Percentiles rank a stretch among this genome's conserved stretches.
phyloP scores from a whole-genome alignment of 2,329 filamentous ascomycete genomes.

The Mariannaea sp. region DNA sequence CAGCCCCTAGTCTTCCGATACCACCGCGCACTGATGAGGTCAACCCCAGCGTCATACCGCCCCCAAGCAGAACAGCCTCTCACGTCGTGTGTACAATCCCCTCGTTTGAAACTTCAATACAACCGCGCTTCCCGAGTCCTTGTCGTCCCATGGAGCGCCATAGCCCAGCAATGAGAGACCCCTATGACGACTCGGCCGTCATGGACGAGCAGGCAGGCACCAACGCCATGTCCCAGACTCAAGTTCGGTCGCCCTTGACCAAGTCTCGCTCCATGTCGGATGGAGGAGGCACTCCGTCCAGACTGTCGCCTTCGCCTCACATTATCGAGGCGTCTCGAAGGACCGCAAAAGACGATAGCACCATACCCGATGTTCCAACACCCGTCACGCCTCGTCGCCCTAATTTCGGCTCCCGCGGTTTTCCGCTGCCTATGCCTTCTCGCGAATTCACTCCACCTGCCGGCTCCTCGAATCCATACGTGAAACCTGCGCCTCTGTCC shows the following conservation, averaged over 20 bases:
- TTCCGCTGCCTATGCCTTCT: slow-evolving; percentile 50
- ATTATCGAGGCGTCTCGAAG: slow-evolving; percentile 59
- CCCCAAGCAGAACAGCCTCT: slow-evolving; percentile 2
- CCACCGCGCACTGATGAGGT: slow-evolving; percentile 26
- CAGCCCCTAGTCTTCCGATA: slow-evolving; percentile 26
- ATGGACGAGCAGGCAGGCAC: slow-evolving; percentile 37
- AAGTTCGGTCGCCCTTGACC: slow-evolving; percentile 47
- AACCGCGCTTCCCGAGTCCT: slow-evolving; percentile 2
- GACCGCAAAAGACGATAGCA: slow-evolving; percentile 70
- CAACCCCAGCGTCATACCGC: slow-evolving; percentile 16
- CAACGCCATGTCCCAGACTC: slow-evolving; percentile 15
- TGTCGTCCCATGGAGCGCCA: slow-evolving; percentile 30
- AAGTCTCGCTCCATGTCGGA: slow-evolving; percentile 71
- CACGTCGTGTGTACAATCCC: slow-evolving; percentile 5
- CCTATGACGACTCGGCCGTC: slow-evolving; percentile 42
- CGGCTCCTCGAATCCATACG: slow-evolving; percentile 42
- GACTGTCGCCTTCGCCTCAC: slow-evolving; percentile 62
- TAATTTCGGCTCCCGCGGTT: slow-evolving; percentile 63
- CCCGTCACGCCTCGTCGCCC: slow-evolving; percentile 77
- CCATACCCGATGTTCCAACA: slow-evolving; percentile 49
- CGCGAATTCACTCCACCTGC: slow-evolving; percentile 46
- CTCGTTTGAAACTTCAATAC: slow-evolving; percentile 6
- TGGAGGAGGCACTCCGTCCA: slow-evolving; percentile 59
- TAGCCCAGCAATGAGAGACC: slow-evolving; percentile 23
- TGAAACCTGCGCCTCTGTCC: slow-evolving; percentile 72